A percentile compares a stretch with the other conserved stretches of the same genome.
These are phyloP conservation scores for Toxoplasma gondii DNA, from an alignment of 169 alveolate species.

Conservation along the genomic window DNA sequence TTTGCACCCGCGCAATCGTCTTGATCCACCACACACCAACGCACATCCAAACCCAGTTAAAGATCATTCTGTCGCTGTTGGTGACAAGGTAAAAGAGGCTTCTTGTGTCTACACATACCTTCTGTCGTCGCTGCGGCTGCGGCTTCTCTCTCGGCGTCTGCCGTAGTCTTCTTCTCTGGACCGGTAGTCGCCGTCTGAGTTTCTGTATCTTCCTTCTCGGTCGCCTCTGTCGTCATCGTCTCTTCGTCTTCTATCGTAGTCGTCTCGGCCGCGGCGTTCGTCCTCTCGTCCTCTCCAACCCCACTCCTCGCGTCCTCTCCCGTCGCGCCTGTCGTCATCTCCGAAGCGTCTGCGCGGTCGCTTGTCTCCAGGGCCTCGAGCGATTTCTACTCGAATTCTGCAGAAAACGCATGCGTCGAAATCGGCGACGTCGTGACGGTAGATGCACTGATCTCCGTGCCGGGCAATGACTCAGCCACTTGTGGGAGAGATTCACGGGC, in stretches of 20 bases:
- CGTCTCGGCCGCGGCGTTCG: background rate
- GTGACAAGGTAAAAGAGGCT: no score
- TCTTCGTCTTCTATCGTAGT: background rate
- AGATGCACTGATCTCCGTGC: no score
- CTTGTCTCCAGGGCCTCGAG: background rate
- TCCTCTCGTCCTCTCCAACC: background rate
- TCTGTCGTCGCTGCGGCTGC: conserved; percentile 8
- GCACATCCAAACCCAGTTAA: no score
- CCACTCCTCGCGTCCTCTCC: background rate
- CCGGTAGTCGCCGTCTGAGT: background rate
- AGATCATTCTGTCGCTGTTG: no score
- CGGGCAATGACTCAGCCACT: no score
- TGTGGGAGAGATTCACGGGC: no score
- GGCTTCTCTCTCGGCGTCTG: conserved; percentile 3
- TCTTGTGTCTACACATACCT: no score
- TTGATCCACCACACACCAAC: background rate
- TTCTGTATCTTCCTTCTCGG: background rate
- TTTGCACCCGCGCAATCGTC: background rate
- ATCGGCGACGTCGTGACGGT: background rate
- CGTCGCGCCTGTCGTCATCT: background rate
- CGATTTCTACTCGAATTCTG: conserved; percentile 15
- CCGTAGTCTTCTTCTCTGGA: background rate
- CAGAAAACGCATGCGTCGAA: background rate
- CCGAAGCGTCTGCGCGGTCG: background rate
- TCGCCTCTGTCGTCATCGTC: background rate